phyloP scores from a whole-genome alignment of 768 basidiomycete genomes.

The Mycena indigotica region DNA sequence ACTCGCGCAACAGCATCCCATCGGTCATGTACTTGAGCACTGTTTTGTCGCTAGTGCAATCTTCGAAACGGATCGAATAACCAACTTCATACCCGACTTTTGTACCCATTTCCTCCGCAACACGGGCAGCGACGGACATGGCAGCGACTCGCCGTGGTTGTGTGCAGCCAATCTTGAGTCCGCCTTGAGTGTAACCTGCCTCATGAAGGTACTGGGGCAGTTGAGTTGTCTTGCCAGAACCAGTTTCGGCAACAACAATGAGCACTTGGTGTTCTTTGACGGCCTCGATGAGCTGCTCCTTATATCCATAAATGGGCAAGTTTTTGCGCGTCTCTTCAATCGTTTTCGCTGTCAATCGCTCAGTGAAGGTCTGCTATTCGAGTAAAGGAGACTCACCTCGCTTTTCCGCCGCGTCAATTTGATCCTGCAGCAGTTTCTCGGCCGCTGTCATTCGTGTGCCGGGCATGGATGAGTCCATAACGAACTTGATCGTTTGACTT shows the following conservation, averaged over 20 bases:
- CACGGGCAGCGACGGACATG: conserved; percentile 98
- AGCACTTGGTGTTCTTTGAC: conserved; percentile 91
- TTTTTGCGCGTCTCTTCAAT: conserved; percentile 95
- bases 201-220: conserved; percentile 98
- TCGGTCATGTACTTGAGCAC: conserved; percentile 99
- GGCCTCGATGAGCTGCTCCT: conserved; percentile 85
- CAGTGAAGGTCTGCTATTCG: conserved; percentile 1
- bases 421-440: conserved; percentile 80
- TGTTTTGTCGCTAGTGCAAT: conserved; percentile 99
- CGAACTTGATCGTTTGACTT: conserved; percentile 93
- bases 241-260: conserved; percentile 97
- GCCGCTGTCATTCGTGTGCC: conserved; percentile 78
- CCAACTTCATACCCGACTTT: conserved; percentile 98
- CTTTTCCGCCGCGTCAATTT: conserved; percentile 90
- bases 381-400: conserved; percentile 57
- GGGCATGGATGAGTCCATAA: conserved; percentile 77
- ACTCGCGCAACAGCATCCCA: conserved; percentile 96
- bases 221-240: conserved; percentile 98
- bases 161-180: conserved; percentile 91
- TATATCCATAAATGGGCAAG: conserved; percentile 88
- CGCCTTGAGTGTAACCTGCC: conserved; percentile 88
- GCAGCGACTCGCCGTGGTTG: conserved; percentile 98
- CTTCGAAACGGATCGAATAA: conserved; percentile 99
- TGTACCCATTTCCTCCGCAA: conserved; percentile 97
- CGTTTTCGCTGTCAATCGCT: conserved; percentile 58